phyloP scores from a whole-genome alignment of 805 yeast species.

The Priceomyces medius region DNA sequence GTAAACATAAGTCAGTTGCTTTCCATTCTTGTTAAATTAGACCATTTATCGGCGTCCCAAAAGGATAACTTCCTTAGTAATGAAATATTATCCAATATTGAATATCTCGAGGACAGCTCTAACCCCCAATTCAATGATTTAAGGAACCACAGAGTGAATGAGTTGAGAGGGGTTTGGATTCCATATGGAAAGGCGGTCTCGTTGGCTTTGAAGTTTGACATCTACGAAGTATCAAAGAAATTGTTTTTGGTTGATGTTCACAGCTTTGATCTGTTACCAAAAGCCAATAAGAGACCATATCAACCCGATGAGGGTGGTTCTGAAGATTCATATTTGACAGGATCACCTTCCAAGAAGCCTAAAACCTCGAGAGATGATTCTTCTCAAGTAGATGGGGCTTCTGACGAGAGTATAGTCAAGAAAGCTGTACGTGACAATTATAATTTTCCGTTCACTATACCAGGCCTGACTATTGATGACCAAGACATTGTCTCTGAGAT shows the following conservation, averaged over 20 bases:
- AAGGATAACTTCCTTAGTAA: slow-evolving; percentile 29
- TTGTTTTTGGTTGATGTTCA: slow-evolving; percentile 45
- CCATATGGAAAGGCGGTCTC: slow-evolving; percentile 44
- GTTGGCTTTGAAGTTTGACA: slow-evolving; percentile 38
- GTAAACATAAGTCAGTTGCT: slow-evolving; percentile 39
- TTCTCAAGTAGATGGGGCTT: slow-evolving; percentile 1
- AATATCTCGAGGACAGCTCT: slow-evolving; percentile 21
- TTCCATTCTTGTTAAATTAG: slow-evolving; percentile 29
- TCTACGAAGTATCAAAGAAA: slow-evolving; percentile 36
- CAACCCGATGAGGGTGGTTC: slow-evolving; percentile 14
- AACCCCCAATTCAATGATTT: slow-evolving; percentile 27
- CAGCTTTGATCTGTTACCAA: slow-evolving; percentile 39
- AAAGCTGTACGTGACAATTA: slow-evolving; percentile 18
- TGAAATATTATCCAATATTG: slow-evolving; percentile 32
- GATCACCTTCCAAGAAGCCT: slow-evolving; percentile 34
- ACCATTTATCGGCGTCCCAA: slow-evolving; percentile 24
- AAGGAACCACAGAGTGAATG: slow-evolving; percentile 24
- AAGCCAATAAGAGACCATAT: slow-evolving; percentile 16
- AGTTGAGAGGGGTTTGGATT: slow-evolving; percentile 40
- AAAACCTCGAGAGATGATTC: slow-evolving; percentile 11
- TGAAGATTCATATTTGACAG: slow-evolving; percentile 17
- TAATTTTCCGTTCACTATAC: slow-evolving; percentile 37
- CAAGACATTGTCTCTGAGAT: slow-evolving; percentile 30
- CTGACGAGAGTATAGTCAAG: slow-evolving; percentile 4
- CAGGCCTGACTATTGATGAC: slow-evolving; percentile 24